Base-by-base conservation (phyloP, 306 rosid genomes). In the Gleditsia sinensis region DNA sequence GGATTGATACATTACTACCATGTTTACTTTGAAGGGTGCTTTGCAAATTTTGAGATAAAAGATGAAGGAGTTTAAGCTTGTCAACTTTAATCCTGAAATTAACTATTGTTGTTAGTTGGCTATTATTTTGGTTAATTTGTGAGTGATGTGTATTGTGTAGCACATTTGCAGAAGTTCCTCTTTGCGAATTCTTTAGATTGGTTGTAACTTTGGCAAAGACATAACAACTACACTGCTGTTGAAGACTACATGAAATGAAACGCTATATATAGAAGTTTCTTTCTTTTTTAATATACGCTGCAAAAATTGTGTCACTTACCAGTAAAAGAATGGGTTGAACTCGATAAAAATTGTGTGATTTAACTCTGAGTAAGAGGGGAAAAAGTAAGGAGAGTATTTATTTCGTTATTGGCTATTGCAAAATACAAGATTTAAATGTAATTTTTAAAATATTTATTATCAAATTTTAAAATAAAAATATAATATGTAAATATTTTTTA, bases 41-140 rank as follows among this genome's bases (percentile, higher is more conserved):
- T 91, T 0, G 6, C 92, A 76, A 85, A 89, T 36, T 89, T 89
- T 32, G 89, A 87, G 72, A 84, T 87, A 3, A 88, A 91, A 45
- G 66, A 81, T 6, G 87, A 71, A 11, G 90, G 32, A 17, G 32
- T 74, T 48, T 92, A 91, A 91, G 92, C 88, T 23, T 78, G 74
- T 46, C 23, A 69, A 69, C 86, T 91, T 58, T 91, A n/a, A 89
- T 49, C 91, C 87, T 34, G 61, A 85, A 61, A 46, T 87, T 34
- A n/a, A n/a, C n/a, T n/a, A n/a, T n/a, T n/a, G n/a, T n/a, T n/a
- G n/a, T n/a, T n/a, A n/a, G n/a, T n/a, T n/a, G n/a, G n/a, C n/a
- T n/a, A n/a, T n/a, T n/a, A n/a, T n/a, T n/a, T n/a, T n/a, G n/a
- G n/a, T n/a, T n/a, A n/a, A n/a, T n/a, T n/a, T n/a, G n/a, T n/a